Evolutionary conservation across 192 early-diverging fungal genomes (phyloP).

Genomic region (Backusella luteola): DNA sequence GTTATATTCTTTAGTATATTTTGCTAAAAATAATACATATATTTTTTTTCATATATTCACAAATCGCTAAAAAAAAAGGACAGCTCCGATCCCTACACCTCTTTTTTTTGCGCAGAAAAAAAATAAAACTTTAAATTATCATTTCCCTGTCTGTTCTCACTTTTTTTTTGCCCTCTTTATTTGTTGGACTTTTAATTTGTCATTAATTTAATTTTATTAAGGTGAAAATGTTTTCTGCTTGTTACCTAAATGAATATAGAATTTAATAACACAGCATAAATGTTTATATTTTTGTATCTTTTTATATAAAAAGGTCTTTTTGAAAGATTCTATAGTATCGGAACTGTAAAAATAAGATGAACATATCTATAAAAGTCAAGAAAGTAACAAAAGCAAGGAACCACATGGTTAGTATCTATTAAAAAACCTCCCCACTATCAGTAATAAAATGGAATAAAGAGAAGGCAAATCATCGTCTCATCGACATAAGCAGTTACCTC

Average conservation of each 20-base stretch:
- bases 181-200: background rate
- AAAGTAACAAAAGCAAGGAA: background rate
- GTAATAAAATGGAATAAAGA: background rate
- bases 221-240: background rate
- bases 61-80: background rate
- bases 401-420: background rate
- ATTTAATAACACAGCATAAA: background rate
- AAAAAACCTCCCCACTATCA: background rate
- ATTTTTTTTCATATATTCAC: background rate
- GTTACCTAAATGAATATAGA: background rate
- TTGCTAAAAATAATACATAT: background rate
- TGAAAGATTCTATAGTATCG: background rate
- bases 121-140: background rate
- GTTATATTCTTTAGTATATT: background rate
- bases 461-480: background rate
- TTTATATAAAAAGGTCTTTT: background rate
- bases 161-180: too few relatives aligned
- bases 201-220: background rate
- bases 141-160: too few relatives aligned
- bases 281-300: background rate
- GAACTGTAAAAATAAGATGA: background rate
- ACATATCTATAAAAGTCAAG: background rate
- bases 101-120: background rate
- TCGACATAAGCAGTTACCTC: background rate
- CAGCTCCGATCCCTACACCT: background rate